phyloP scores from a whole-genome alignment of 129 eudicot genomes.

The Flaveria bidentis region DNA sequence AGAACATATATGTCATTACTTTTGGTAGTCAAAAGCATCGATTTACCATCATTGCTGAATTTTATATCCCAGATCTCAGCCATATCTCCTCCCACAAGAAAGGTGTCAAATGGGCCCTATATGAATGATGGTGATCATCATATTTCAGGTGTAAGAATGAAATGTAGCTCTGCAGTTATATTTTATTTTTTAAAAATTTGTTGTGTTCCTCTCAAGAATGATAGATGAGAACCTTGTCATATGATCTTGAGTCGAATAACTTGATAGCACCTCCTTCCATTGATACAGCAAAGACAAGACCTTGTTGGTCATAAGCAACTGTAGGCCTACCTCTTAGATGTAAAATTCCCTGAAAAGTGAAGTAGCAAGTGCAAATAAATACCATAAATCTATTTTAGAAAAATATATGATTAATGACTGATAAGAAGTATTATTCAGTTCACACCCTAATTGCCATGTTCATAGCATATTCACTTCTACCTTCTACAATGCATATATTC shows the following conservation, averaged over 20 bases:
- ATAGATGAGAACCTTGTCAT: conserved; percentile 69
- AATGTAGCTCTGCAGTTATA: background rate
- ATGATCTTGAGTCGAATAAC: conserved; percentile 88
- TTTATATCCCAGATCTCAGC: conserved; percentile 98
- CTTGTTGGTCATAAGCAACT: conserved; percentile 98
- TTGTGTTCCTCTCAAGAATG: background rate
- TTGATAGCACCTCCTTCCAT: conserved; percentile 99
- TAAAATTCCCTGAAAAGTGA: conserved; percentile 81
- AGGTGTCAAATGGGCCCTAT: conserved; percentile 97
- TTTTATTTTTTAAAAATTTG: background rate
- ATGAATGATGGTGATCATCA: conserved; percentile 18
- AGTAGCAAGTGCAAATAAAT: conserved; percentile 44
- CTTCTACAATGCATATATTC: conserved; percentile 24
- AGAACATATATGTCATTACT: conserved; percentile 80
- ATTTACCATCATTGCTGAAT: conserved; percentile 98
- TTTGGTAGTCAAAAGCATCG: conserved; percentile 90
- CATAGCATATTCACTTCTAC: background rate
- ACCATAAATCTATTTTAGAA: conserved; percentile 23
- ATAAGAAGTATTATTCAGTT: background rate
- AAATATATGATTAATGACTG: background rate
- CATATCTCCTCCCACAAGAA: conserved; percentile 91
- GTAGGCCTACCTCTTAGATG: conserved; percentile 91
- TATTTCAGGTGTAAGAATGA: conserved; percentile 7
- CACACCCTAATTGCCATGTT: conserved; percentile 3
- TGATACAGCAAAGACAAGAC: conserved; percentile 96